Conservation (phyloP, 2,329 filamentous ascomycete species). For the Metarhizium brunneum region DNA sequence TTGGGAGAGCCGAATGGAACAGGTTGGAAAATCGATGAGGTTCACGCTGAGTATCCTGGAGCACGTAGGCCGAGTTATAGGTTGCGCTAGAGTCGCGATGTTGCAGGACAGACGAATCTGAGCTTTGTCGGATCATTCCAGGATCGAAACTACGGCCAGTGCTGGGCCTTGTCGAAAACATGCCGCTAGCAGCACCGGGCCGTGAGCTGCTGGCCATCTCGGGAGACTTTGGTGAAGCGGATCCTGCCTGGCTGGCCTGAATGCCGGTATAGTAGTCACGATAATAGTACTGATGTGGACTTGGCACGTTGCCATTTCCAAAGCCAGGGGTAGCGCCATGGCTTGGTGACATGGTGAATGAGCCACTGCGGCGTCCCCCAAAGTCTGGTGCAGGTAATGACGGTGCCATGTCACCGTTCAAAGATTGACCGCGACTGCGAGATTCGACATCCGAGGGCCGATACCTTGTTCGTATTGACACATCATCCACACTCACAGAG, state of each 20-base stretch:
- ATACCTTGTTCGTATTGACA: conserved; percentile 36
- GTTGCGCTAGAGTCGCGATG: conserved; percentile 47
- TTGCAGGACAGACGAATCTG: conserved; percentile 36
- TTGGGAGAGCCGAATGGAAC: conserved; percentile 80
- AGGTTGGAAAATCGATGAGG: conserved; percentile 59
- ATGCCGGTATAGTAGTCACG: conserved; percentile 40
- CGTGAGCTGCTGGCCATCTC: conserved; percentile 42
- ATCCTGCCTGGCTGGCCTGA: conserved; percentile 38
- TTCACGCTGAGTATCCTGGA: conserved; percentile 41
- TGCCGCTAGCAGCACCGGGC: conserved; percentile 30
- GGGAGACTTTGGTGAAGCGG: conserved; percentile 46
- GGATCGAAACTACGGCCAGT: conserved; percentile 54
- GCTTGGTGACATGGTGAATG: conserved; percentile 52
- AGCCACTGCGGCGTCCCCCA: conserved; percentile 54
- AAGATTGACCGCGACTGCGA: conserved; percentile 49
- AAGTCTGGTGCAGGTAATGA: conserved; percentile 58
- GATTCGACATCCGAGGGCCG: conserved; percentile 39
- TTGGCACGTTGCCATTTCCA: conserved; percentile 23
- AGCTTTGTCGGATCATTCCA: conserved; percentile 39
- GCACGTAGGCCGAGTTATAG: conserved; percentile 38
- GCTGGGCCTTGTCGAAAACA: conserved; percentile 39
- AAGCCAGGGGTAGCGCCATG: conserved; percentile 17
- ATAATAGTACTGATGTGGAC: conserved; percentile 47
- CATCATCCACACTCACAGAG: conserved; percentile 45
- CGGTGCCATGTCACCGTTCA: conserved; percentile 55